Percentiles rank a stretch among this genome's conserved stretches.
phyloP scores from a whole-genome alignment of 2,329 filamentous ascomycete species.

The Xylaria hypoxylon region DNA sequence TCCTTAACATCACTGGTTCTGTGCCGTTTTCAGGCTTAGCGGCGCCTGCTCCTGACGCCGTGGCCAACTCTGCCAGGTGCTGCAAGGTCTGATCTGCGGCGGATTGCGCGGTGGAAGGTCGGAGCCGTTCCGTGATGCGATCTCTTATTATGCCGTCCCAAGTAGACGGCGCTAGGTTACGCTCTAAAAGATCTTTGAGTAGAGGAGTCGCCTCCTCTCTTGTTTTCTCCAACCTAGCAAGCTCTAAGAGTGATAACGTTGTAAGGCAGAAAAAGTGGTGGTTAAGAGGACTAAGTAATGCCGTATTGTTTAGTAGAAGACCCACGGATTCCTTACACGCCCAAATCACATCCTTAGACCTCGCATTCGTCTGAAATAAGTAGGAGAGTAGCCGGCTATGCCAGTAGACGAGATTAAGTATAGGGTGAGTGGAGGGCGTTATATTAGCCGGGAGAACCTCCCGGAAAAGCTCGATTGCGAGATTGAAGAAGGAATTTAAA shows the following conservation, averaged over 20 bases:
- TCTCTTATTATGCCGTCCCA: slow-evolving; percentile 70
- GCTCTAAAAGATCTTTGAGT: slow-evolving; percentile 68
- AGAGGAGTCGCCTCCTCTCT: slow-evolving; percentile 68
- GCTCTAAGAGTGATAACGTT: slow-evolving; percentile 69
- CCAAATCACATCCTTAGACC: slow-evolving; percentile 68
- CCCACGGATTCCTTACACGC: slow-evolving; percentile 68
- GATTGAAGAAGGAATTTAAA: slow-evolving; percentile 63
- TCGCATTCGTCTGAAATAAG: slow-evolving; percentile 67
- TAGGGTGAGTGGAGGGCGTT: slow-evolving; percentile 62
- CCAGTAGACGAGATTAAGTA: slow-evolving; percentile 77
- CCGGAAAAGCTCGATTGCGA: slow-evolving; percentile 73
- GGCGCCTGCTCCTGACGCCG: slow-evolving; percentile 53
- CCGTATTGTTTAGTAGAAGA: slow-evolving; percentile 67
- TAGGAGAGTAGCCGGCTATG: slow-evolving; percentile 74
- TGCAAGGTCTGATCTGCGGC: slow-evolving; percentile 67
- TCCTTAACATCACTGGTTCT: slow-evolving; percentile 41
- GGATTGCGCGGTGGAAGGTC: slow-evolving; percentile 52
- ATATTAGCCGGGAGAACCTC: slow-evolving; percentile 71
- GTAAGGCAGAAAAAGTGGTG: slow-evolving; percentile 74
- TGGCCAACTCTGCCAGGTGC: slow-evolving; percentile 69
- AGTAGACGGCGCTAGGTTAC: slow-evolving; percentile 59
- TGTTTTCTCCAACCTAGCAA: slow-evolving; percentile 66
- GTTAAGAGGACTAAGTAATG: slow-evolving; percentile 71
- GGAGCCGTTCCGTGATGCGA: slow-evolving; percentile 60
- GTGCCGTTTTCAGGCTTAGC: slow-evolving; percentile 44